These are phyloP conservation scores for Nitzschia sp. DNA, from an alignment of 108 stramenopile genomes.

Conservation along the genomic window DNA sequence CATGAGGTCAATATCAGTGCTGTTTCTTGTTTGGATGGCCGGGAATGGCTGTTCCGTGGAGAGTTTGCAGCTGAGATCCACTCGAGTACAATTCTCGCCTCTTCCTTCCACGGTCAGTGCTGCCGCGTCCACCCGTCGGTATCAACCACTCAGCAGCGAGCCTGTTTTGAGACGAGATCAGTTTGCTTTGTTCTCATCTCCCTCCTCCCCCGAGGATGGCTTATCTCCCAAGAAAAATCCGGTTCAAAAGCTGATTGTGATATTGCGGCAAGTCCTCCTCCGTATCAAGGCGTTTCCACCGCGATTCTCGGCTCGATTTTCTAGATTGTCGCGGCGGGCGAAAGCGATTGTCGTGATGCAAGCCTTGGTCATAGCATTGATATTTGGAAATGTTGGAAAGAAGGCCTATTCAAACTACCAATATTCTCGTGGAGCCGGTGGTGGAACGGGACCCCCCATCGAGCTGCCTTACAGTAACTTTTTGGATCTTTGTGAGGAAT, in stretches of 20 bases:
- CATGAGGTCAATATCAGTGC: neutral
- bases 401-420: constrained; percentile 20
- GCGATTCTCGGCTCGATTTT: constrained; percentile 10
- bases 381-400: constrained; percentile 23
- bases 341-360: constrained; percentile 34
- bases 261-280: constrained; percentile 1
- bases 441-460: constrained; percentile 37
- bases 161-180: neutral
- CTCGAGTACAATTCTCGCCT: neutral
- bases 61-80: neutral
- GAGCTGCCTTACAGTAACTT: constrained; percentile 74
- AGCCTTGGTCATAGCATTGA: constrained; percentile 7
- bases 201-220: constrained; percentile 12
- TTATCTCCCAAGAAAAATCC: constrained; percentile 5
- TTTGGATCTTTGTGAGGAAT: constrained; percentile 62
- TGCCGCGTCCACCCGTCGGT: neutral
- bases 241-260: constrained; percentile 4
- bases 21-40: neutral
- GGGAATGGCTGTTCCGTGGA: neutral
- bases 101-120: neutral
- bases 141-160: neutral
- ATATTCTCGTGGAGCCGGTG: neutral
- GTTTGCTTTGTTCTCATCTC: neutral
- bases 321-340: constrained; percentile 23
- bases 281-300: constrained; percentile 1